Evolutionary conservation across 2,329 filamentous ascomycete genomes (phyloP).

Genomic region (Knoxdaviesia capensis): DNA sequence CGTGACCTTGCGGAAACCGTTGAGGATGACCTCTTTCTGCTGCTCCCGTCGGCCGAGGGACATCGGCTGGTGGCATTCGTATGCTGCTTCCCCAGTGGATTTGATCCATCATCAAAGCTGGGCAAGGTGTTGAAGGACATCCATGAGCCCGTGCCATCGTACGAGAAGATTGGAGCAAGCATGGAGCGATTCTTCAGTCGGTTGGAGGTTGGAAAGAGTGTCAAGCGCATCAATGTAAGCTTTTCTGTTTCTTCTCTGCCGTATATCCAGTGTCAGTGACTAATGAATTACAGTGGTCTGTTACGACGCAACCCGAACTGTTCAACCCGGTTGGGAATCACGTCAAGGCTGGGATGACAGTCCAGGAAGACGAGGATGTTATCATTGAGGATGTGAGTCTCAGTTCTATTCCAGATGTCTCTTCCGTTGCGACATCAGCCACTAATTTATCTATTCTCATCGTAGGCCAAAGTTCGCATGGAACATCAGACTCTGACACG

Average conservation of each 20-base stretch:
- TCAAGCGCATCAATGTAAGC: slow-evolving; percentile 29
- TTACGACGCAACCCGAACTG: slow-evolving; percentile 21
- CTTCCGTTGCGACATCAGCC: no score
- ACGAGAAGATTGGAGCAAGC: slow-evolving; percentile 30
- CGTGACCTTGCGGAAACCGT: slow-evolving; percentile 25
- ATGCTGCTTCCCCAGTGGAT: slow-evolving; percentile 31
- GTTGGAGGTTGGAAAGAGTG: slow-evolving; percentile 24
- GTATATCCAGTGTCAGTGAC: neutral
- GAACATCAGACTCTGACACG: slow-evolving; percentile 32
- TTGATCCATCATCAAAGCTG: slow-evolving; percentile 28
- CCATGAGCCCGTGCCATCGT: slow-evolving; percentile 30
- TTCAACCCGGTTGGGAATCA: slow-evolving; percentile 19
- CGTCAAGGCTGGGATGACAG: slow-evolving; percentile 13
- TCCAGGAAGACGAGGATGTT: slow-evolving; percentile 15
- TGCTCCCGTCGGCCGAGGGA: slow-evolving; percentile 14
- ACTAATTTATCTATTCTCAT: no score
- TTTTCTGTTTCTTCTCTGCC: slow-evolving; percentile 1
- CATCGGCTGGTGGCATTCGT: slow-evolving; percentile 26
- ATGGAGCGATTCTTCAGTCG: slow-evolving; percentile 33
- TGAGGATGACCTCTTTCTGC: slow-evolving; percentile 33
- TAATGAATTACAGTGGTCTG: slow-evolving; percentile 19
- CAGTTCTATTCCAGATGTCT: neutral
- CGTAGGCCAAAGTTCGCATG: slow-evolving; percentile 18
- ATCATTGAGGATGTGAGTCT: slow-evolving; percentile 16
- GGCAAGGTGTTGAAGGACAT: slow-evolving; percentile 26